Conservation (phyloP, 176 grass and related monocot species). For the Raddia guianensis region DNA sequence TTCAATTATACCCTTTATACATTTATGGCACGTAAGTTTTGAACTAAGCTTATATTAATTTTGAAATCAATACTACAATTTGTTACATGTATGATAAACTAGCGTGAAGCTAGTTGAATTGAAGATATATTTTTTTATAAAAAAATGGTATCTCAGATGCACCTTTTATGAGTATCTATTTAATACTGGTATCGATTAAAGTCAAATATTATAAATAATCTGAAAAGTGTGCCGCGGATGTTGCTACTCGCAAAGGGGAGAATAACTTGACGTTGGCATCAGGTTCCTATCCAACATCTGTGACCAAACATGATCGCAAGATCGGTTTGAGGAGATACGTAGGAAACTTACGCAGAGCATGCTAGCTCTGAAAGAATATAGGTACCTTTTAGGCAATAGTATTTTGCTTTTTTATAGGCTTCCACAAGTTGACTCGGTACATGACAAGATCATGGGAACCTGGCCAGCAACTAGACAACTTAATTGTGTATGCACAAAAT, state of each 20-base stretch:
- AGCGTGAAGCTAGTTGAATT: no score
- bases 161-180: no score
- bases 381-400: slow-evolving; percentile 3
- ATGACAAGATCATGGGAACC: slow-evolving; percentile 2
- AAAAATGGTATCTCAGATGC: no score
- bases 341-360: slow-evolving; percentile 38
- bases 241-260: not conserved
- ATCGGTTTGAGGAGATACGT: slow-evolving; percentile 21
- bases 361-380: not conserved
- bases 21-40: no score
- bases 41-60: no score
- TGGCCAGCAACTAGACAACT: not conserved
- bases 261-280: slow-evolving; percentile 47
- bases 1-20: no score
- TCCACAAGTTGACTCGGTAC: slow-evolving; percentile 22
- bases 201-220: no score
- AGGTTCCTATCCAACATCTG: slow-evolving; percentile 39
- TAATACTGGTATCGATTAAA: no score
- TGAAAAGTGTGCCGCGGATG: not conserved
- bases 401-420: not conserved
- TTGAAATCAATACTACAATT: no score
- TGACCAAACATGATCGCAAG: slow-evolving; percentile 22
- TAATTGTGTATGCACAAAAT: not conserved
- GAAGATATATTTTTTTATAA: no score
- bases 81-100: no score